These are phyloP conservation scores for Phytophthora lateralis DNA, from an alignment of 352 stramenopile genomes.

Conservation along the genomic window DNA sequence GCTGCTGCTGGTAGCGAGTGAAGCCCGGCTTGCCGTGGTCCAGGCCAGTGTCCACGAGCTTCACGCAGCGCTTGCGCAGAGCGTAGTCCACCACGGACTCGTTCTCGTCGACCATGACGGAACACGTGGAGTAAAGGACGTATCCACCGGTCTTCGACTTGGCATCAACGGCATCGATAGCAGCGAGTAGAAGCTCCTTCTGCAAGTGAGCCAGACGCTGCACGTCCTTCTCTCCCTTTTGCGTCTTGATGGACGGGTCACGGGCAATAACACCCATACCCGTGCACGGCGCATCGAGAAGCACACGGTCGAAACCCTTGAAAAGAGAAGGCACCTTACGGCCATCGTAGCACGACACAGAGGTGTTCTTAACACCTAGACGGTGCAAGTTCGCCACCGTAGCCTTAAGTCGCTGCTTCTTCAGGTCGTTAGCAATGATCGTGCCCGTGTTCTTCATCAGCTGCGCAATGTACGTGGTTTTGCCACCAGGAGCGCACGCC, in stretches of 20 bases:
- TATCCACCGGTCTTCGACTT: slow-evolving; percentile 97
- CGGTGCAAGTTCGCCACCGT: slow-evolving; percentile 99
- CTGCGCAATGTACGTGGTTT: slow-evolving; percentile 99
- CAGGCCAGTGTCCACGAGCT: slow-evolving; percentile 97
- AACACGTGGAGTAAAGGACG: slow-evolving; percentile 99
- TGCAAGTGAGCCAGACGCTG: slow-evolving; percentile 95
- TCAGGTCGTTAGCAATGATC: slow-evolving; percentile 99
- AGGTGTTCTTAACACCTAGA: slow-evolving; percentile 98
- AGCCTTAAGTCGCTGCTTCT: slow-evolving; percentile 96
- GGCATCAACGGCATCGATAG: slow-evolving; percentile 97
- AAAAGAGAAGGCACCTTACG: slow-evolving; percentile 94
- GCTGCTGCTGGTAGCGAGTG: slow-evolving; percentile 95
- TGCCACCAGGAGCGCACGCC: slow-evolving; percentile 97
- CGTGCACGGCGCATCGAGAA: slow-evolving; percentile 99
- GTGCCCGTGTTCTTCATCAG: slow-evolving; percentile 99
- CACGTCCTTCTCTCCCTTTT: slow-evolving; percentile 95
- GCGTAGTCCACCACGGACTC: slow-evolving; percentile 99
- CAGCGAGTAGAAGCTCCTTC: slow-evolving; percentile 98
- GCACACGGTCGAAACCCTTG: slow-evolving; percentile 97
- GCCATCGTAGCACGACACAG: slow-evolving; percentile 97
- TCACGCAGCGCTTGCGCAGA: slow-evolving; percentile 97
- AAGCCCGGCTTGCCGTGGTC: slow-evolving; percentile 96
- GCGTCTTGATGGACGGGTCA: slow-evolving; percentile 98
- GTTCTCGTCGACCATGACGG: slow-evolving; percentile 93
- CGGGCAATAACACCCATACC: slow-evolving; percentile 98